A percentile compares a stretch with the other conserved stretches of the same genome.
These are phyloP conservation scores for Cadophora malorum DNA, from an alignment of 2,329 filamentous ascomycete genomes.

Conservation along the genomic window DNA sequence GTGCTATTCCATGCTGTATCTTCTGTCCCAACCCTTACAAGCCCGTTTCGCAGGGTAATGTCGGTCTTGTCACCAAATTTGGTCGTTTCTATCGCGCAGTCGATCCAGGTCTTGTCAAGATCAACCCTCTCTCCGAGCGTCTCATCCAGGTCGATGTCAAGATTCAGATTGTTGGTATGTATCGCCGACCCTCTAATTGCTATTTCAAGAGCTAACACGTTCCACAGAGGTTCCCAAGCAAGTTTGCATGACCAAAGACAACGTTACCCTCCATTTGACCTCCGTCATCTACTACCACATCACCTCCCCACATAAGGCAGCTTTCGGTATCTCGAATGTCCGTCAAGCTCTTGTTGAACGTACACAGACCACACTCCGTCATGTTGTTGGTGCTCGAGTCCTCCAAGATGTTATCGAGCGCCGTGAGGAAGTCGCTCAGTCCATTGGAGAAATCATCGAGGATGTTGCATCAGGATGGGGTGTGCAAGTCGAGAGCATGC, in stretches of 20 bases:
- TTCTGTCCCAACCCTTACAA: slow-evolving; percentile 96
- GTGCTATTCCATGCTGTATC: slow-evolving; percentile 90
- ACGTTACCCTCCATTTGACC: slow-evolving; percentile 90
- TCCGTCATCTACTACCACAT: slow-evolving; percentile 99
- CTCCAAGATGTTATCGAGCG: slow-evolving; percentile 98
- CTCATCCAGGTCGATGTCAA: slow-evolving; percentile 96
- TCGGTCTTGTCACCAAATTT: slow-evolving; percentile 95
- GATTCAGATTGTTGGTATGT: slow-evolving; percentile 86
- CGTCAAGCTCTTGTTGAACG: slow-evolving; percentile 96
- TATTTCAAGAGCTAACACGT: slow-evolving; percentile 18
- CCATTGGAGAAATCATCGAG: slow-evolving; percentile 96
- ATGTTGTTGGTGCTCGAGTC: slow-evolving; percentile 93
- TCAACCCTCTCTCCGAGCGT: slow-evolving; percentile 92
- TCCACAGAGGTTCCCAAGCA: slow-evolving; percentile 84
- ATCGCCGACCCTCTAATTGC: neutral
- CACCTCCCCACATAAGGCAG: slow-evolving; percentile 91
- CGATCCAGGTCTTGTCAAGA: slow-evolving; percentile 94
- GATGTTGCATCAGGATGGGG: slow-evolving; percentile 94
- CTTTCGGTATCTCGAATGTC: slow-evolving; percentile 94
- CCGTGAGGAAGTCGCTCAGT: slow-evolving; percentile 94
- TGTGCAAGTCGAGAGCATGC: slow-evolving; percentile 95
- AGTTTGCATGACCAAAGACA: slow-evolving; percentile 99
- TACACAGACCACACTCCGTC: slow-evolving; percentile 95
- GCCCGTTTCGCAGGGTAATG: slow-evolving; percentile 88
- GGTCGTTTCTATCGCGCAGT: slow-evolving; percentile 94